A percentile compares a stretch with the other conserved stretches of the same genome.
Evolutionary conservation across 192 early-diverging fungal species (phyloP).

Genomic region (Backusella macrospora): DNA sequence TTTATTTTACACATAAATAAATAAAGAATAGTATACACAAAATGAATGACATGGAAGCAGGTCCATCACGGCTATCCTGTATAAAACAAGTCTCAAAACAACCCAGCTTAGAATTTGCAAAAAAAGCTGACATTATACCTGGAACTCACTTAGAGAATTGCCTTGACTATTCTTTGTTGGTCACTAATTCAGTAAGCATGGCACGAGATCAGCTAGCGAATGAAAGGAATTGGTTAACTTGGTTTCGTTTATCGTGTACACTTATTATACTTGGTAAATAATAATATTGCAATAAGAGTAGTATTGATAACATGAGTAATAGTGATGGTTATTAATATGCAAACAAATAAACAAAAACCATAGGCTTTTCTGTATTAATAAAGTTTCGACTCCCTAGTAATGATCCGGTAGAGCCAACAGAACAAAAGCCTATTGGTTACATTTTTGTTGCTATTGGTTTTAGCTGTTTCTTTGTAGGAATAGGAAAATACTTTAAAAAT

Average conservation of each 20-base stretch:
- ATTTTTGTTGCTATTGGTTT: constrained; percentile 35
- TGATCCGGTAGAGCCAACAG: not conserved
- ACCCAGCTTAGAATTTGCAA: not conserved
- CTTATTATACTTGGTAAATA: constrained; percentile 38
- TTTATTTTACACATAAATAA: not conserved
- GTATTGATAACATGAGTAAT: not conserved
- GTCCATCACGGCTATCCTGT: not conserved
- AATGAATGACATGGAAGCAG: constrained; percentile 16
- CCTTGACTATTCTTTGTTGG: constrained; percentile 22
- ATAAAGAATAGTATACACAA: not conserved
- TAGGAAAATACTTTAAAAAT: constrained; percentile 37
- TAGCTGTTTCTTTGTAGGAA: constrained; percentile 13
- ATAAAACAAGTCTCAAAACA: constrained; percentile 7
- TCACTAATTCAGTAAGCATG: constrained; percentile 33
- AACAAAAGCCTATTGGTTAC: constrained; percentile 24
- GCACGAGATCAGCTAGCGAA: constrained; percentile 44
- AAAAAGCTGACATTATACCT: constrained; percentile 3
- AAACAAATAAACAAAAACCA: too few species aligned
- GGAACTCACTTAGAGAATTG: not conserved
- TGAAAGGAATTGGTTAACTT: constrained; percentile 39
- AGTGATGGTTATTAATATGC: not conserved
- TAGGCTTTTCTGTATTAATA: constrained; percentile 38
- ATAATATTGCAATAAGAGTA: too few species aligned
- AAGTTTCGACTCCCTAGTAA: constrained; percentile 32
- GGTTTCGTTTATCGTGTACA: constrained; percentile 36